Percentiles rank a stretch among this genome's conserved stretches.
Conservation (phyloP, 768 basidiomycete genomes). For the Gymnopilus junonius region DNA sequence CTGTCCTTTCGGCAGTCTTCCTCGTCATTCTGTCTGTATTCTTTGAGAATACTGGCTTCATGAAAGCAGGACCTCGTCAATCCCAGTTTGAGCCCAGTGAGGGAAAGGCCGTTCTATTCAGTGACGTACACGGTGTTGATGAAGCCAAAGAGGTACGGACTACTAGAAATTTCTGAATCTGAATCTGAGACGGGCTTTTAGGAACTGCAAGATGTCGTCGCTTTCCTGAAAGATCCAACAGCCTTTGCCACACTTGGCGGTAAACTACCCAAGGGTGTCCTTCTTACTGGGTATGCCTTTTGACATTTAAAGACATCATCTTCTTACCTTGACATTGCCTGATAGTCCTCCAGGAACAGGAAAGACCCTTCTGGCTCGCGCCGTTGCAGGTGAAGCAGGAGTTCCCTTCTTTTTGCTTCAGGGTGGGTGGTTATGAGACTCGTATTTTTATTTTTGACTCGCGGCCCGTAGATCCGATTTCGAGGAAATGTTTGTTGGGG, state of each 20-base stretch:
- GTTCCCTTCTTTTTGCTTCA: slow-evolving; percentile 98
- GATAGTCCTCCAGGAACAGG: slow-evolving; percentile 86
- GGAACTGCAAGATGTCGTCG: slow-evolving; percentile 94
- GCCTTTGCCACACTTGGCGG: slow-evolving; percentile 91
- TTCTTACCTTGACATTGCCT: slow-evolving; percentile 12
- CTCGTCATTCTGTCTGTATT: slow-evolving; percentile 87
- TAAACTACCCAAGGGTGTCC: slow-evolving; percentile 91
- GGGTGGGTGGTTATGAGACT: slow-evolving; percentile 53
- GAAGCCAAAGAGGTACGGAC: slow-evolving; percentile 88
- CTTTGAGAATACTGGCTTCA: slow-evolving; percentile 90
- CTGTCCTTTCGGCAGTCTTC: slow-evolving; percentile 52
- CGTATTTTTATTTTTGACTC: slow-evolving; percentile 10
- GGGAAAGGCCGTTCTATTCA: slow-evolving; percentile 86
- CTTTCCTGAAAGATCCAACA: slow-evolving; percentile 93
- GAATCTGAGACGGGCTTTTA: slow-evolving; percentile 27
- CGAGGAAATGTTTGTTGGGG: slow-evolving; percentile 97
- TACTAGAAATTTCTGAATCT: neutral
- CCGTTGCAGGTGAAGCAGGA: slow-evolving; percentile 96
- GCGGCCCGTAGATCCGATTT: slow-evolving; percentile 74
- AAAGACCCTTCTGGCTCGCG: slow-evolving; percentile 97
- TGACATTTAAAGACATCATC: neutral
- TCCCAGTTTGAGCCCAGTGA: slow-evolving; percentile 83
- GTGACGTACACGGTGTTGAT: slow-evolving; percentile 96
- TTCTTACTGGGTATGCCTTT: slow-evolving; percentile 71
- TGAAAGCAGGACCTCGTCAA: slow-evolving; percentile 85